Percentiles rank a stretch among this genome's conserved stretches.
These are phyloP conservation scores for Trichoderma citrinoviride DNA, from an alignment of 2,329 filamentous ascomycete genomes.

Conservation along the genomic window DNA sequence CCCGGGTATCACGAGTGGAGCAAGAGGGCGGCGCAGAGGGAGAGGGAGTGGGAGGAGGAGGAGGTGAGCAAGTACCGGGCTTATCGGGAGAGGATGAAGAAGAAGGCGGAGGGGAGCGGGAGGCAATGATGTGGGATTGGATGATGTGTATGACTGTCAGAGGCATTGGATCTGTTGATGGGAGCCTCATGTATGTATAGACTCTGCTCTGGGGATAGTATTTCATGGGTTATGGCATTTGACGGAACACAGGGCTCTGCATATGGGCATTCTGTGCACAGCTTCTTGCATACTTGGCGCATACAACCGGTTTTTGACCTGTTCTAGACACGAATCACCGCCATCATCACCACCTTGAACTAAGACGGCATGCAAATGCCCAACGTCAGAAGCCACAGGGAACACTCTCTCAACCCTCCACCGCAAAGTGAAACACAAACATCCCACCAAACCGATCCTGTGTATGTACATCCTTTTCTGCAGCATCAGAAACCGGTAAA, in stretches of 20 bases:
- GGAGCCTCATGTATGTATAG: neutral
- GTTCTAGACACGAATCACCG: neutral
- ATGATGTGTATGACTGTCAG: neutral
- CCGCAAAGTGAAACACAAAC: slow-evolving; percentile 9
- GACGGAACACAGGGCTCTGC: neutral
- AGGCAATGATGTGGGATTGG: neutral
- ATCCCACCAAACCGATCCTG: neutral
- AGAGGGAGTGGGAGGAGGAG: slow-evolving; percentile 33
- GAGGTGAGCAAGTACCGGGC: slow-evolving; percentile 29
- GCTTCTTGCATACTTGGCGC: neutral
- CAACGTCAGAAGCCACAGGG: neutral
- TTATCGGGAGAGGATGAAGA: slow-evolving; percentile 27
- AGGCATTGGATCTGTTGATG: neutral
- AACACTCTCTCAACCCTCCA: neutral
- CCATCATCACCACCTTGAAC: neutral
- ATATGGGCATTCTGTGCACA: neutral
- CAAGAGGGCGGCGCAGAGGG: slow-evolving; percentile 29
- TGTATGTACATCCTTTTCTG: too few species aligned
- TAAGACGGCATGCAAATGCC: neutral
- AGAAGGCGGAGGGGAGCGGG: slow-evolving; percentile 5
- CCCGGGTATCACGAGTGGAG: slow-evolving; percentile 42
- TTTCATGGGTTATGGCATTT: neutral
- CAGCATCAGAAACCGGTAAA: neutral
- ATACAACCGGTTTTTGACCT: neutral
- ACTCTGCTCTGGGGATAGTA: slow-evolving; percentile 1